Percentiles rank a stretch among this genome's conserved stretches.
Conservation (phyloP, 208 protist species). For the Leishmania amazonensis region DNA sequence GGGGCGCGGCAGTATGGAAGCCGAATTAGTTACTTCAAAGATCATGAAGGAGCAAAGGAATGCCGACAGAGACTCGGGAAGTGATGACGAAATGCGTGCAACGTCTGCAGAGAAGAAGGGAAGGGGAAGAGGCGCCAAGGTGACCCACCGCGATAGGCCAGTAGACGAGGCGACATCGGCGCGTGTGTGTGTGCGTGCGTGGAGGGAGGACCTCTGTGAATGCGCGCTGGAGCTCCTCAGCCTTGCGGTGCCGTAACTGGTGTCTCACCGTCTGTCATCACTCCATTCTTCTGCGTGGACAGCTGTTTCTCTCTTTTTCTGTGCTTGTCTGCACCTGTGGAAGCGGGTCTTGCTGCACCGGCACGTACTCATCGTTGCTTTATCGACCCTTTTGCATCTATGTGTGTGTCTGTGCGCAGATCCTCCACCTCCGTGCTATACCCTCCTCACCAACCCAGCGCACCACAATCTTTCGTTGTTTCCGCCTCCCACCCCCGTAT, state of each 20-base stretch:
- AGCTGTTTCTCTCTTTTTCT: neutral
- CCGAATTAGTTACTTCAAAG: neutral
- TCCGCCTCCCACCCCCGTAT: neutral
- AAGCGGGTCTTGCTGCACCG: neutral
- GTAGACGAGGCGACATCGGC: neutral
- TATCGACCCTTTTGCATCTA: neutral
- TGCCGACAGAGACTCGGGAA: neutral
- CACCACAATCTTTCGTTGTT: too few species aligned
- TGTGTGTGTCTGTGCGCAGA: neutral
- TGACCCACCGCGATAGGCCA: neutral
- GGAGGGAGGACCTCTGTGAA: neutral
- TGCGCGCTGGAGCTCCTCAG: neutral
- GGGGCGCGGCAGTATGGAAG: neutral
- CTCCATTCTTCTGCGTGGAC: too few species aligned
- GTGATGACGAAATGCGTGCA: neutral
- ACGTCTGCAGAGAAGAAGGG: neutral
- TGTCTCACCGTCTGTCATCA: neutral
- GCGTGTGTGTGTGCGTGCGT: neutral
- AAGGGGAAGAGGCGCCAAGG: too few species aligned
- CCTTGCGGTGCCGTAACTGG: neutral
- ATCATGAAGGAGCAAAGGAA: neutral
- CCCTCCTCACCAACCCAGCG: neutral
- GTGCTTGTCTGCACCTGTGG: neutral
- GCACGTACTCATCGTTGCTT: slow-evolving; percentile 6
- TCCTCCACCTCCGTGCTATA: neutral